These are phyloP conservation scores for Kodamaea hsintzibuensis DNA, from an alignment of 805 yeast species.

Conservation along the genomic window DNA sequence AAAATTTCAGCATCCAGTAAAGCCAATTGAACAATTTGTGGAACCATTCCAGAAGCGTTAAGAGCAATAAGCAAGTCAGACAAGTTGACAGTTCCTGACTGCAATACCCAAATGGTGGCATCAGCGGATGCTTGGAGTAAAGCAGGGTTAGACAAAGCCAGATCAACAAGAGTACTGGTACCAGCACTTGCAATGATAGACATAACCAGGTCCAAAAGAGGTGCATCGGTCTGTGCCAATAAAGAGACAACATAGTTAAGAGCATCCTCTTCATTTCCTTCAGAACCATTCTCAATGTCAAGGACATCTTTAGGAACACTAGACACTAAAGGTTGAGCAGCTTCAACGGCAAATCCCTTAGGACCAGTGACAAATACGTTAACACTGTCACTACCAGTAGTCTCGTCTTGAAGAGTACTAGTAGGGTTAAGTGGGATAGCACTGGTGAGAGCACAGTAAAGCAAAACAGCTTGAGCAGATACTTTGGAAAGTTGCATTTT, in stretches of 20 bases:
- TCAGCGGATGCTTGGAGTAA: constrained; percentile 21
- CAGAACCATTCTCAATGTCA: background rate
- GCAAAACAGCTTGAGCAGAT: constrained; percentile 10
- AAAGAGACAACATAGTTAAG: background rate
- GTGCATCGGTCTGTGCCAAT: constrained; percentile 6
- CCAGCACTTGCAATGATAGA: constrained; percentile 21
- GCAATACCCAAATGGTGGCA: constrained; percentile 22
- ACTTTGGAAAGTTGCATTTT: constrained; percentile 11
- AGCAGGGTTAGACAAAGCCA: constrained; percentile 22
- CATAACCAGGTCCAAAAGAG: constrained; percentile 24
- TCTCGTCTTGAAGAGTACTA: background rate
- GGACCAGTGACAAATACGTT: background rate
- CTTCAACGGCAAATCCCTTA: background rate
- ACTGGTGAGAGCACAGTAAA: constrained; percentile 11
- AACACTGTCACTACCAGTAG: background rate
- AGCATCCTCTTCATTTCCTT: background rate
- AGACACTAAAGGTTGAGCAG: background rate
- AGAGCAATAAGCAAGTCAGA: constrained; percentile 26
- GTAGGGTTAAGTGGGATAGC: constrained; percentile 4
- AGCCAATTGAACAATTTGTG: constrained; percentile 21
- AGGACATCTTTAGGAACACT: background rate
- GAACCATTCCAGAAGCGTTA: constrained; percentile 25
- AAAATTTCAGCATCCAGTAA: constrained; percentile 26
- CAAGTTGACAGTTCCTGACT: constrained; percentile 20
- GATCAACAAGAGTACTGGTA: constrained; percentile 23